These are phyloP conservation scores for barley (Hordeum vulgare) DNA, from an alignment of 176 grass and related monocot genomes.

Conservation along the genomic window DNA sequence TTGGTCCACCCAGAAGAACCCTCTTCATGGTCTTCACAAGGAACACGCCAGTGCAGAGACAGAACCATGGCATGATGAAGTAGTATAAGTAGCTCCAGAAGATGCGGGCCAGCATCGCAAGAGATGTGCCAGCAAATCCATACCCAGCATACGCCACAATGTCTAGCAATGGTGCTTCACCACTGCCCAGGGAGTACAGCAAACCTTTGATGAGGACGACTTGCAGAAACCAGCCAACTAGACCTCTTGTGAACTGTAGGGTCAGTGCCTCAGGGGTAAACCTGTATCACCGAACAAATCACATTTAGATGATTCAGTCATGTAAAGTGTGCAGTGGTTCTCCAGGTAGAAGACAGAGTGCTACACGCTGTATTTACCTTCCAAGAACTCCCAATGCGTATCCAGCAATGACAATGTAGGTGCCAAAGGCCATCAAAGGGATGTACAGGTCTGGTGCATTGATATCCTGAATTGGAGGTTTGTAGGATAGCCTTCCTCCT, in stretches of 20 bases:
- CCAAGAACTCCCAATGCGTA: conserved; percentile 11
- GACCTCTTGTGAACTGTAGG: conserved; percentile 71
- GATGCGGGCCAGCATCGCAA: conserved; percentile 56
- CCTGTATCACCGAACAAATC: conserved; percentile 27
- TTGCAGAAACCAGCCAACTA: conserved; percentile 79
- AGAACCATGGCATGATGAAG: conserved; percentile 71
- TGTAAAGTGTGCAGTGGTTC: neutral
- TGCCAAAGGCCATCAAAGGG: conserved; percentile 17
- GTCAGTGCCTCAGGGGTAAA: conserved; percentile 81
- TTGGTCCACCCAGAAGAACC: conserved; percentile 49
- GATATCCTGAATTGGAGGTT: conserved; percentile 91
- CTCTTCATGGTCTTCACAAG: conserved; percentile 80
- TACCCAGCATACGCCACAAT: conserved; percentile 76
- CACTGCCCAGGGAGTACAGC: conserved; percentile 55
- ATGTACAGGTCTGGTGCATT: conserved; percentile 96
- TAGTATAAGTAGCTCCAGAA: conserved; percentile 63
- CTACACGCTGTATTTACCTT: neutral
- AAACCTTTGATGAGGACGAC: conserved; percentile 63
- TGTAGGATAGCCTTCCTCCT: conserved; percentile 77
- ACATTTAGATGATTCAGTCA: neutral
- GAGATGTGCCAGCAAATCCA: conserved; percentile 58
- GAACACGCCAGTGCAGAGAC: conserved; percentile 64
- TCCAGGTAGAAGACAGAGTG: neutral
- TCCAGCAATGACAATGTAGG: conserved; percentile 12
- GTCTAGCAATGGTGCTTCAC: conserved; percentile 68